A percentile compares a stretch with the other conserved stretches of the same genome.
Evolutionary conservation across 2,329 filamentous ascomycete species (phyloP).

Genomic region (Fusarium sp.): DNA sequence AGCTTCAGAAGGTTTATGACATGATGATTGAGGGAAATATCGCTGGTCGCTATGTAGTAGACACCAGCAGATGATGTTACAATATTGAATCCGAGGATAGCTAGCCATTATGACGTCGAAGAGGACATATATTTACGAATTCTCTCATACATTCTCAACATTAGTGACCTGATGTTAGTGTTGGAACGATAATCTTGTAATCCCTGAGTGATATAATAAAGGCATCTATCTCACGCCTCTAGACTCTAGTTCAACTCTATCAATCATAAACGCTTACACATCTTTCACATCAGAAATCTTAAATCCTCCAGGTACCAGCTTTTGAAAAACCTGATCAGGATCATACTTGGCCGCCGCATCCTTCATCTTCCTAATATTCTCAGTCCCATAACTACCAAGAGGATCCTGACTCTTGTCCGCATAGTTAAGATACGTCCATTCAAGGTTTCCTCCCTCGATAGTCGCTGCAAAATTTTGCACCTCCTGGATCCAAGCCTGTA

Average conservation of each 20-base stretch:
- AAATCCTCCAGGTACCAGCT: conserved; percentile 31
- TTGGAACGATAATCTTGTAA: rapidly evolving
- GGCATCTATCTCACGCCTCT: neutral
- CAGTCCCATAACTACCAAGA: conserved; percentile 36
- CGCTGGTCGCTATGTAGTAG: conserved; percentile 78
- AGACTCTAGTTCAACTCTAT: neutral
- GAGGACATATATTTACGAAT: rapidly evolving
- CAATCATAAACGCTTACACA: neutral
- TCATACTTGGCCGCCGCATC: conserved; percentile 40
- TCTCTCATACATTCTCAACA: rapidly evolving
- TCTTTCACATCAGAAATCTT: conserved; percentile 39
- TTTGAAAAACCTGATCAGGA: conserved; percentile 45
- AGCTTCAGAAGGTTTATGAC: conserved; percentile 80
- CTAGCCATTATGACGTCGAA: neutral
- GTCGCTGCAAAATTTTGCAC: conserved; percentile 20
- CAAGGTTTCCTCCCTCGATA: conserved; percentile 29
- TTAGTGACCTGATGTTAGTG: neutral
- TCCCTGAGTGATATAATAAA: rapidly evolving
- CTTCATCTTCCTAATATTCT: conserved; percentile 37
- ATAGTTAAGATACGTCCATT: conserved; percentile 39
- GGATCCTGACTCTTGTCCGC: conserved; percentile 35
- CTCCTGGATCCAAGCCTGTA: conserved; percentile 11
- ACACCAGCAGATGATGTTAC: conserved; percentile 66
- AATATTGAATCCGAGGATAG: neutral
- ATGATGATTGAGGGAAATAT: conserved; percentile 75